Evolutionary conservation across 1,284 basidiomycete genomes (phyloP), one percentile per base, ranked within the genome.

Genomic region (Rhodotorula sp.): DNA sequence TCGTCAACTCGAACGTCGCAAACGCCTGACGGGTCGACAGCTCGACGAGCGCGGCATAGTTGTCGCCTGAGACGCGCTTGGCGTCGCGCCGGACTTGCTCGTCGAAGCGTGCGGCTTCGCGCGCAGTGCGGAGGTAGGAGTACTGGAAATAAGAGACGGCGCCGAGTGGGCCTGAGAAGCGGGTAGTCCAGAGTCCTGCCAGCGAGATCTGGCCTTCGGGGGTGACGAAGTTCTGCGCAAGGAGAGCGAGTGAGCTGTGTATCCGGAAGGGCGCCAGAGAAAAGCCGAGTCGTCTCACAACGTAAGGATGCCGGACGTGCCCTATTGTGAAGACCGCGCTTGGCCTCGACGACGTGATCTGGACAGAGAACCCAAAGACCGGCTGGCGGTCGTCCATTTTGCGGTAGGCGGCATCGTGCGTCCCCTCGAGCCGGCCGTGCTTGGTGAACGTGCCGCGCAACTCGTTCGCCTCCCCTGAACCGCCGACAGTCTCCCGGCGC

Each of bases 1-100:
- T 67, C 22, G 73, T 76, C 20, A 76, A 44, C 48, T 76, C 75
- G 40, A 74, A 61, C n/a, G 71, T 72, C 48, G 71, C 70, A 26
- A 69, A 75, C 3, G 74, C 70, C 59, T 76, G 75, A 24, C 75
- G 28, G 13, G 73, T 65, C 26, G 72, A 70, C 3, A 76, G 64
- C 40, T 72, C 73, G 52, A 67, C 74, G 22, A 76, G 46, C 26
- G 68, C 69, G 7, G 75, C 67, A 46, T 76, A 76, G 47, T 70
- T 48, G 34, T 60, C 55, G 34, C 66, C 66, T 28, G 70, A 68
- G 34, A 68, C 67, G 11, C 67, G 55, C 34, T 40, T 22, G 2
- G 70, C 70, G 22, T 71, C 70, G 16, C 30, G 18, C 5, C 70
- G 70, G 11, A 71, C 9, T 31, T 59, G 46, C 16, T 26, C n/a